Base-by-base conservation (phyloP, 2,329 filamentous ascomycete species). In the Aotearoamyces nothofagi region DNA sequence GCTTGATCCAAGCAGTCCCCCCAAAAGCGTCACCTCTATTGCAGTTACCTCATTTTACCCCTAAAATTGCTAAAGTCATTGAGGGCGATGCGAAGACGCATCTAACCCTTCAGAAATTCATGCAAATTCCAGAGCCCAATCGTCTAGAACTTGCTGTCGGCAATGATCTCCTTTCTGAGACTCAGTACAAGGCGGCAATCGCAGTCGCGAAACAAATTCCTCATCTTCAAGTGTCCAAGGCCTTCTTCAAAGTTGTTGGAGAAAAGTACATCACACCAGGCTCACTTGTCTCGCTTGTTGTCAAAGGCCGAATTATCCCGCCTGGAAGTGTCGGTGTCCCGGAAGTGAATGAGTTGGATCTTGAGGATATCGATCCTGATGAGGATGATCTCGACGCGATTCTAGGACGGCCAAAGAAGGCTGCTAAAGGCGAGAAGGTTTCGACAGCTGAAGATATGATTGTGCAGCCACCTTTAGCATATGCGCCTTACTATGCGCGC, bases 191-290 rank as follows among this genome's bases (percentile, higher is more conserved):
- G 38, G 67, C 75, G 23, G 79, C 78, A 20, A 63, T 93, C 35
- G 56, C 57, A 26, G 78, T 94, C 16, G 86, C 84, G 15, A 72
- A 73, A 43, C 82, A 94, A 55, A 65, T 98, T 15, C 90, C 90
- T 2, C 69, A 73, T 38, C 64, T 98, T 31, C 69, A 79, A 33
- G 73, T 98, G 8, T 82, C 83, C 47, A 92, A 84, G 58, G 82
- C 84, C 5, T 98, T 93, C 57, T 98, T 98, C 72, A 98, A 98
- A 63, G 92, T 98, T 25, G 77, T 83, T 29, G 90, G 90, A 49
- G 92, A 98, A 57, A 81, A 79, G 40, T 79, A 78, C 52, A 82
- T 98, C 47, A 92, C 87, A 17, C 86, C 90, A 5, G 82, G 79
- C 33, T 92, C 84, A 32, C 68, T 98, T 20, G 87, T 96, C 13